These are phyloP conservation scores for Priceomyces fermenticarens DNA, from an alignment of 805 yeast genomes.

Conservation along the genomic window DNA sequence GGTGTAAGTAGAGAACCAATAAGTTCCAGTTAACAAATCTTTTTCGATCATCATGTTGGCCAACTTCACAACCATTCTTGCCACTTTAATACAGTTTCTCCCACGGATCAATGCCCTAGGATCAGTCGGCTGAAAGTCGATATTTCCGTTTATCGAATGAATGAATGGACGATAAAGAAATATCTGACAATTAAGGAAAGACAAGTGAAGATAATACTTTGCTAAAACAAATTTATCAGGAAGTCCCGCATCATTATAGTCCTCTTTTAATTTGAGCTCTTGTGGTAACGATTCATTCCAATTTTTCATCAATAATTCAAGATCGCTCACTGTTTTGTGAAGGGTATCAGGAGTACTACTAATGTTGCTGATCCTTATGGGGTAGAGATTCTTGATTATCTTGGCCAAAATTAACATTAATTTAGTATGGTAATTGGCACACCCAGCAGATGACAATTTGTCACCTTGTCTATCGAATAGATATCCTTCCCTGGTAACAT, in stretches of 20 bases:
- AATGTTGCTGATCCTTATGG: slow-evolving; percentile 48
- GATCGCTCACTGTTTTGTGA: slow-evolving; percentile 49
- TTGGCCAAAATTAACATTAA: slow-evolving; percentile 68
- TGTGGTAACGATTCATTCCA: slow-evolving; percentile 74
- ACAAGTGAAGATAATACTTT: slow-evolving; percentile 67
- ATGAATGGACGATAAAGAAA: slow-evolving; percentile 85
- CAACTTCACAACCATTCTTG: slow-evolving; percentile 74
- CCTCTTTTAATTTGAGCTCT: slow-evolving; percentile 72
- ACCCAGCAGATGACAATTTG: slow-evolving; percentile 65
- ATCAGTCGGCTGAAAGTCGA: slow-evolving; percentile 35
- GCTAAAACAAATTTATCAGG: slow-evolving; percentile 67
- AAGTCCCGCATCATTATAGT: slow-evolving; percentile 29
- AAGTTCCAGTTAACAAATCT: slow-evolving; percentile 73
- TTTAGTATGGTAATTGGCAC: slow-evolving; percentile 83
- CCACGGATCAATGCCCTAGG: slow-evolving; percentile 70
- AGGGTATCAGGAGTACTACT: slow-evolving; percentile 30
- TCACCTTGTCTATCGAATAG: slow-evolving; percentile 44
- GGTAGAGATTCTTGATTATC: slow-evolving; percentile 71
- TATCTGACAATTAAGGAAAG: slow-evolving; percentile 74
- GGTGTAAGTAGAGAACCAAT: slow-evolving; percentile 89
- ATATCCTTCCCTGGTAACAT: slow-evolving; percentile 67
- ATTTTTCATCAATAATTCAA: slow-evolving; percentile 64
- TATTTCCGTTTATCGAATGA: slow-evolving; percentile 68
- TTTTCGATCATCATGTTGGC: slow-evolving; percentile 78
- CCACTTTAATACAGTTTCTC: slow-evolving; percentile 78